Percentiles rank a stretch among this genome's conserved stretches.
phyloP scores from a whole-genome alignment of 148 eudicot species.

The Cornus florida region DNA sequence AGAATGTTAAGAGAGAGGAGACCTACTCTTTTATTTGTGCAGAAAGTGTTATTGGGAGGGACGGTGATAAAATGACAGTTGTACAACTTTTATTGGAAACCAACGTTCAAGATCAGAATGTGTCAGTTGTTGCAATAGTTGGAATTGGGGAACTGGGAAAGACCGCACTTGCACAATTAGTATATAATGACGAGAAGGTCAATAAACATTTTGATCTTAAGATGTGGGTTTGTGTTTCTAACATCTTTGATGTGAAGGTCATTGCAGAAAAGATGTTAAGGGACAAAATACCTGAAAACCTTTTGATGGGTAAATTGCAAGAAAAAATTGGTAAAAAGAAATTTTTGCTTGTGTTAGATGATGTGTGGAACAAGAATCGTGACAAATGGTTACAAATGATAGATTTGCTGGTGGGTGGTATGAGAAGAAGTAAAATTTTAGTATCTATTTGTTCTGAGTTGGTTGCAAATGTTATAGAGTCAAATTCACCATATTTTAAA shows the following conservation, averaged over 20 bases:
- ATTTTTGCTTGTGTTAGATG: too few species aligned
- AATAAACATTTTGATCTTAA: slow-evolving; percentile 10
- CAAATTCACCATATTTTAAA: neutral
- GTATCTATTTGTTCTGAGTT: slow-evolving; percentile 9
- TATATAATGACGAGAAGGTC: slow-evolving; percentile 2
- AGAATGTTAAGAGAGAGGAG: too few species aligned
- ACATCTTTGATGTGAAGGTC: neutral
- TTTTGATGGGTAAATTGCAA: slow-evolving; percentile 3
- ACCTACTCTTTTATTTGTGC: too few species aligned
- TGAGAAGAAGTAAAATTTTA: too few species aligned
- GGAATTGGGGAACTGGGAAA: slow-evolving; percentile 40
- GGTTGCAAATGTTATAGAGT: slow-evolving; percentile 36
- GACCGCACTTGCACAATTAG: slow-evolving; percentile 25
- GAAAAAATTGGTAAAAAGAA: slow-evolving; percentile 24
- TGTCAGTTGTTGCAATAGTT: too few species aligned
- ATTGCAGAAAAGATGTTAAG: slow-evolving; percentile 20
- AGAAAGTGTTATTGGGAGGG: too few species aligned
- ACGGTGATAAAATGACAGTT: too few species aligned
- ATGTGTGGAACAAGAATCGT: too few species aligned
- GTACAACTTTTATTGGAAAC: neutral
- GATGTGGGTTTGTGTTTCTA: too few species aligned
- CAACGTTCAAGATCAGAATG: too few species aligned
- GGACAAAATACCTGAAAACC: neutral
- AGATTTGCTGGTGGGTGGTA: too few species aligned
- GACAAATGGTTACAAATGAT: too few species aligned